These are phyloP conservation scores for Heracleum sosnowskyi DNA, from an alignment of 129 eudicot genomes.

Conservation along the genomic window DNA sequence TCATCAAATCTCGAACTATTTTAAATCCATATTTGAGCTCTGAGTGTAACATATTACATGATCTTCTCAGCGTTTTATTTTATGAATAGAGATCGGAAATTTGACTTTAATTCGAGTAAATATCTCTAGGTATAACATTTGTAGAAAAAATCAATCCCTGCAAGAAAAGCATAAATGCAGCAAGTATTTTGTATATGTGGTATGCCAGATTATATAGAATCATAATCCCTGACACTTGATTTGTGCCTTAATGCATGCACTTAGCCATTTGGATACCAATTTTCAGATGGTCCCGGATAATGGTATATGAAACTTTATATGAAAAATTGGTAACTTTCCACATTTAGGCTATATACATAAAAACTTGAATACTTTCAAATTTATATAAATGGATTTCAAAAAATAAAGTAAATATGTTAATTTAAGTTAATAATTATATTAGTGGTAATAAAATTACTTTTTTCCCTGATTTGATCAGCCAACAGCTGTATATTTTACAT, in stretches of 20 bases:
- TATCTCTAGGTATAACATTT: background rate
- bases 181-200: background rate
- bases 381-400: too few relatives aligned
- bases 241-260: background rate
- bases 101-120: background rate
- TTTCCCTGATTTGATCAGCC: background rate
- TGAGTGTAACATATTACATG: background rate
- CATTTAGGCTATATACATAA: background rate
- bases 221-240: background rate
- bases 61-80: background rate
- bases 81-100: background rate
- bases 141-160: background rate
- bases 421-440: too few relatives aligned
- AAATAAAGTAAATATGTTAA: background rate
- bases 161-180: background rate
- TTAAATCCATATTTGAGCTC: background rate
- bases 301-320: too few relatives aligned
- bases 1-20: background rate
- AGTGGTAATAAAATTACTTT: background rate
- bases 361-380: background rate
- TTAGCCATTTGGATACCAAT: background rate
- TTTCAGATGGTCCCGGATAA: background rate
- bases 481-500: background rate
- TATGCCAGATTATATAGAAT: background rate
- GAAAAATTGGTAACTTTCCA: background rate